phyloP scores from a whole-genome alignment of 352 stramenopile species.

The Pythium phragmitis region DNA sequence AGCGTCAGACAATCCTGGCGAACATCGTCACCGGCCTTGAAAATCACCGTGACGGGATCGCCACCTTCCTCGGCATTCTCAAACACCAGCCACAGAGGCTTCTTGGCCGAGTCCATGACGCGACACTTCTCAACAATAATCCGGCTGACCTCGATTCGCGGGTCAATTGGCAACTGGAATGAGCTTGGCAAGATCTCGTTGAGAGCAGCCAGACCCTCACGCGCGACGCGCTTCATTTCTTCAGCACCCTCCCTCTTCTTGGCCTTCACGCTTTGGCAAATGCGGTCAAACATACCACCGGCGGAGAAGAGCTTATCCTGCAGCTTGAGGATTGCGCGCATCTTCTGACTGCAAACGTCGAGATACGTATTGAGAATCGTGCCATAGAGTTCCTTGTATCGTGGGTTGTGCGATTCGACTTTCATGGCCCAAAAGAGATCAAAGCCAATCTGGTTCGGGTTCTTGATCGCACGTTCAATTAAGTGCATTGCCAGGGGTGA shows the following conservation, averaged over 20 bases:
- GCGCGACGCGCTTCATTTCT: slow-evolving; percentile 85
- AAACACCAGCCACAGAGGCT: slow-evolving; percentile 88
- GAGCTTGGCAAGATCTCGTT: slow-evolving; percentile 81
- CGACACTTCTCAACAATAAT: slow-evolving; percentile 87
- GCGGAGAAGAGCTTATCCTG: slow-evolving; percentile 85
- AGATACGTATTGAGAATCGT: slow-evolving; percentile 82
- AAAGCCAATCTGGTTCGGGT: slow-evolving; percentile 87
- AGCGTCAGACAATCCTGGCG: slow-evolving; percentile 95
- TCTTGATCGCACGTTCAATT: slow-evolving; percentile 88
- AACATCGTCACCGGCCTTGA: slow-evolving; percentile 94
- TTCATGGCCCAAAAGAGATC: slow-evolving; percentile 91
- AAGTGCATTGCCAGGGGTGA: slow-evolving; percentile 74
- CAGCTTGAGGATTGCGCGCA: slow-evolving; percentile 90
- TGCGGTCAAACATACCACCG: slow-evolving; percentile 75
- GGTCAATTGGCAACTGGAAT: slow-evolving; percentile 88
- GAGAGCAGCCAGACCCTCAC: slow-evolving; percentile 73
- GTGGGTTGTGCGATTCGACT: slow-evolving; percentile 81
- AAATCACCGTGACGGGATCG: slow-evolving; percentile 87
- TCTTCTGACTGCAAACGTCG: slow-evolving; percentile 88
- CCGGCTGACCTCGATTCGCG: slow-evolving; percentile 79
- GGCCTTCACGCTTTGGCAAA: slow-evolving; percentile 82
- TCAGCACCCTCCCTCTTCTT: slow-evolving; percentile 76
- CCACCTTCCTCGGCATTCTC: slow-evolving; percentile 79
- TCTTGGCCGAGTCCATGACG: slow-evolving; percentile 91
- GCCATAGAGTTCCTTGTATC: slow-evolving; percentile 79